These are phyloP conservation scores for Neonectria hederae DNA, from an alignment of 2,329 filamentous ascomycete species.

Conservation along the genomic window DNA sequence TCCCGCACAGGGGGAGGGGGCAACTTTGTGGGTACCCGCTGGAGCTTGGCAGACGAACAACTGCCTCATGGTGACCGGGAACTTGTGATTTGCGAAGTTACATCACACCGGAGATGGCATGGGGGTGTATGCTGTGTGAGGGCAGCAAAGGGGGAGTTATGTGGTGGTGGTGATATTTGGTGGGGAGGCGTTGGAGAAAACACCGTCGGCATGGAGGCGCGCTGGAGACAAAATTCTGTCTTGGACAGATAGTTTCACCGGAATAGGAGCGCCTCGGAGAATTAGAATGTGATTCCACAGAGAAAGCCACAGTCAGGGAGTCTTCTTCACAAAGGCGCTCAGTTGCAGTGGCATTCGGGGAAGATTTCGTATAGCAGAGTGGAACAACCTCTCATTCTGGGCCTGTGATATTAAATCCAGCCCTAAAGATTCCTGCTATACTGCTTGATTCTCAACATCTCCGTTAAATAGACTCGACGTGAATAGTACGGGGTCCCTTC, in stretches of 20 bases:
- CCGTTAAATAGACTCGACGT: not conserved
- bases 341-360: not conserved
- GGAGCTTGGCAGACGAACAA: not conserved
- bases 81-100: not conserved
- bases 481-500: not conserved
- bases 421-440: not conserved
- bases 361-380: not conserved
- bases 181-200: not conserved
- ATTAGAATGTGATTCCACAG: not conserved
- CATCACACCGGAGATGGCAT: not conserved
- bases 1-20: constrained; percentile 32
- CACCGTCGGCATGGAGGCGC: not conserved
- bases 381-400: not conserved
- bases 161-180: not conserved
- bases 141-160: not conserved
- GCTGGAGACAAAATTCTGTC: not conserved
- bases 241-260: not conserved
- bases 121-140: not conserved
- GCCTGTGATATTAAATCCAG: not conserved
- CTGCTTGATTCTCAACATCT: not conserved
- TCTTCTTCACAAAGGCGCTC: not conserved
- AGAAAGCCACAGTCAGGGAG: not conserved
- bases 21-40: not conserved
- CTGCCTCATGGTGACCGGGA: not conserved
- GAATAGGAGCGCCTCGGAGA: not conserved